Evolutionary conservation across 345 rosid species (phyloP).

Genomic region (Citropsis articulata): DNA sequence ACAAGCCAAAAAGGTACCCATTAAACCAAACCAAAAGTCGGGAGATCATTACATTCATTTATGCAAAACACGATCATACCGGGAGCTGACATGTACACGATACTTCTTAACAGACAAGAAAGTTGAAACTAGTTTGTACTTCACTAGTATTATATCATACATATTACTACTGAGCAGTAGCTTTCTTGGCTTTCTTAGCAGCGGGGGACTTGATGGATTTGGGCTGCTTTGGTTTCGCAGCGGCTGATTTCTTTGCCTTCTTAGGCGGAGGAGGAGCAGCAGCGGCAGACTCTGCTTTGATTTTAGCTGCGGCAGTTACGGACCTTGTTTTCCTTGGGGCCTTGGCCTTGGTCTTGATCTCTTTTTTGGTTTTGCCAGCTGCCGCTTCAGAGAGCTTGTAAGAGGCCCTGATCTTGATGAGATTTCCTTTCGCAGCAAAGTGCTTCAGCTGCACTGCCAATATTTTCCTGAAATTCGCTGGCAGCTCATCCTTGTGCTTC

Average conservation of each 20-base stretch:
- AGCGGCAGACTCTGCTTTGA: constrained; percentile 30
- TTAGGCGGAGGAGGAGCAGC: constrained; percentile 18
- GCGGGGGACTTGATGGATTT: constrained; percentile 42
- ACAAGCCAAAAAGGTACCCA: background rate
- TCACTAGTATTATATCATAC: too few relatives aligned
- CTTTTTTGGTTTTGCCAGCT: background rate
- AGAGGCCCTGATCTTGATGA: constrained; percentile 77
- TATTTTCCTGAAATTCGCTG: constrained; percentile 65
- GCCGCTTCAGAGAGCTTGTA: constrained; percentile 56
- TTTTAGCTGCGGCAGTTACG: constrained; percentile 13
- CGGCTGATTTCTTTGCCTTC: constrained; percentile 35
- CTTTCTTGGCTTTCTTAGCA: constrained; percentile 44
- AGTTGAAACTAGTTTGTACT: background rate
- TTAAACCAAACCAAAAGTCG: background rate
- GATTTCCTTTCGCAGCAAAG: constrained; percentile 59
- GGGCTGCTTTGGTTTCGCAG: constrained; percentile 44
- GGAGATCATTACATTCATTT: background rate
- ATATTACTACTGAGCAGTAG: constrained; percentile 22
- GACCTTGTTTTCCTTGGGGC: constrained; percentile 14
- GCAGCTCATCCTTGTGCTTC: constrained; percentile 65
- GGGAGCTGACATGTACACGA: background rate
- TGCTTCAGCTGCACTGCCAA: constrained; percentile 66
- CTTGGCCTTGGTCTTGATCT: constrained; percentile 10
- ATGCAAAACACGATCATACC: background rate
- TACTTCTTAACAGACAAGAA: background rate